Evolutionary conservation across 192 early-diverging fungal genomes (phyloP), one percentile per base, ranked within the genome.

Genomic region (Coemansia sp.): DNA sequence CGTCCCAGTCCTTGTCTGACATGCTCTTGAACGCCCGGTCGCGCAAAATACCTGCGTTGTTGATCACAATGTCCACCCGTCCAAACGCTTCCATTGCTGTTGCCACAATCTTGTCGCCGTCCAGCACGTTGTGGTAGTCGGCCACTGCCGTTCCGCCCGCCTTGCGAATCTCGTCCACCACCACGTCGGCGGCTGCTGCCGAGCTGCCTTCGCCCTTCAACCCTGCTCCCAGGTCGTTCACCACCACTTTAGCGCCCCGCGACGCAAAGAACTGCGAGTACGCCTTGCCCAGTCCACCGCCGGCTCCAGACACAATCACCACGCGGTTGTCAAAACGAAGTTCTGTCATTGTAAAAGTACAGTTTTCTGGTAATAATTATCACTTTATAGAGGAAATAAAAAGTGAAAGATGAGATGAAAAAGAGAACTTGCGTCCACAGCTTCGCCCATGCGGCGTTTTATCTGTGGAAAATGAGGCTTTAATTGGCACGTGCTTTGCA

Each of bases 41-140:
- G 67, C 96, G 92, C 65, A 99, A 85, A 68, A 99, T 97, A 49
- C 95, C 96, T 16, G 97, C 97, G 76, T 99, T 99, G 83, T 98
- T 98, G 80, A 99, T 91, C 50, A 99, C 77, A 51, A 99, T 87
- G 74, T 99, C 97, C 58, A 99, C 83, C 41, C 91, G 88, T 8
- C 96, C 96, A 72, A 93, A 99, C 16, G 92, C 92, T 84, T 93
- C 89, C 68, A 99, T 77, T 3, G 97, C 97, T 5, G 95, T 95
- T 68, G 94, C 93, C 19, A 99, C 91, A 72, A 99, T 99, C 87
- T 94, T 95, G 59, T 93, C 94, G 61, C 97, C 97, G 57, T 95
- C 91, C 51, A 96, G 90, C 26, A 99, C 97, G 63, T 95, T 96
- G 83, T 97, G 89, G 83, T 97, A 95, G 86, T 96, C 94, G 54